phyloP scores from a whole-genome alignment of 2,329 filamentous ascomycete species.

The Calonectria crousiana region DNA sequence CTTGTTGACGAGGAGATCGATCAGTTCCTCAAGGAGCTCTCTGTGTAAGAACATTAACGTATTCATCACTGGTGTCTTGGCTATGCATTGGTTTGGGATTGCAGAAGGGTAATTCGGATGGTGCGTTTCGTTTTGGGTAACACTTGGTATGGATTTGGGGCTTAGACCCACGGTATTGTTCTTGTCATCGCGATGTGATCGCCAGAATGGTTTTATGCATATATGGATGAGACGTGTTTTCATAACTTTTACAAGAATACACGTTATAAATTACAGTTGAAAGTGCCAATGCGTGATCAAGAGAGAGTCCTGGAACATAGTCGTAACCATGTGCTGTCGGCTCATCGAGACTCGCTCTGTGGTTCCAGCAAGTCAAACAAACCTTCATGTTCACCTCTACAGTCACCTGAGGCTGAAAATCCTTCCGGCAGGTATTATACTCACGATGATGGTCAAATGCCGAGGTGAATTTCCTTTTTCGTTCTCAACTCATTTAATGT shows the following conservation, averaged over 20 bases:
- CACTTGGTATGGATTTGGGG: slow-evolving; percentile 35
- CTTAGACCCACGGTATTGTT: slow-evolving; percentile 33
- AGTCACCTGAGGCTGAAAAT: too few species aligned
- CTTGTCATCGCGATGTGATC: slow-evolving; percentile 27
- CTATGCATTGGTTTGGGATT: slow-evolving; percentile 42
- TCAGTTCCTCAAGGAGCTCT: slow-evolving; percentile 68
- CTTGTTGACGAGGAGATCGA: slow-evolving; percentile 72
- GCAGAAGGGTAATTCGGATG: slow-evolving; percentile 39
- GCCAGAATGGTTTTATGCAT: slow-evolving; percentile 21
- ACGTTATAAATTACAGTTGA: slow-evolving; percentile 14
- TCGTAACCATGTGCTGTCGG: too few species aligned
- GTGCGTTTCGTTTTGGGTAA: slow-evolving; percentile 46
- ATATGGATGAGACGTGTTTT: slow-evolving; percentile 7
- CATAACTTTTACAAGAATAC: slow-evolving; percentile 22
- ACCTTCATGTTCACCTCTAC: too few species aligned
- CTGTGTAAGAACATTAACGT: slow-evolving; percentile 48
- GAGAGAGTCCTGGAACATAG: too few species aligned
- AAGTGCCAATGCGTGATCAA: background rate
- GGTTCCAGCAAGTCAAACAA: background rate
- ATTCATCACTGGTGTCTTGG: slow-evolving; percentile 40
- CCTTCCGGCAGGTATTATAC: too few species aligned
- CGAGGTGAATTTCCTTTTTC: background rate
- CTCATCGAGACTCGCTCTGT: background rate
- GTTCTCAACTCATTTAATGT: background rate
- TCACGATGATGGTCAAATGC: background rate